Base-by-base conservation (phyloP, 176 grass and related monocot genomes). In the Dactylis glomerata region DNA sequence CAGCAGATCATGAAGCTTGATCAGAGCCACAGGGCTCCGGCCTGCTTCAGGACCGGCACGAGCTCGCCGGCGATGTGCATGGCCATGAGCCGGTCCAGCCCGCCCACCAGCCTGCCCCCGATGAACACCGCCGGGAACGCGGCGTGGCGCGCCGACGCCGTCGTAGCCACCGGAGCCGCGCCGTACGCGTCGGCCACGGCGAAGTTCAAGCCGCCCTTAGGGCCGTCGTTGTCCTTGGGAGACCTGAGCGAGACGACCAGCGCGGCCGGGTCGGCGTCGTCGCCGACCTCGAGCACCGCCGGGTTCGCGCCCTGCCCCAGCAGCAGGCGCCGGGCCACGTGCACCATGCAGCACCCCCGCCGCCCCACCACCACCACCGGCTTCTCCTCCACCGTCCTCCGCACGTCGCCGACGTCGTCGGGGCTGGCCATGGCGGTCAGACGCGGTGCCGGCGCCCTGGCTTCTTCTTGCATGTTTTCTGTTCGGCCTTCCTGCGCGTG, bases 11-110 rank as follows among this genome's bases (percentile, higher is more conserved):
- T 41, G 46, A 63, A 0, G 5, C 3, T 1, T 4, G 41, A 2
- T 90, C 83, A 95, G 58, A 95, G 93, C 93, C 93, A 95, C 26
- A 92, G 82, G 45, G 87, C 93, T 33, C 93, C 90, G 11, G 87
- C 93, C 85, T 92, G 82, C 62, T 95, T 92, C 77, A 95, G 51
- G 28, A 95, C 77, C 4, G 85, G 90, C 56, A 95, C 90, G 63
- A 95, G 88, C 20, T 91, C 91, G 10, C 93, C 90, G 69, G 89
- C 80, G 45, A 95, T 95, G 70, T 95, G 93, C 87, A 88, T 90
- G 5, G 93, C 46, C 93, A 95, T 95, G 56, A 95, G 90, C 37
- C 85, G 65, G 36, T 95, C 90, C 7, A 95, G 90, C 34, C 90
- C 93, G 30, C 90, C 92, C 2, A 95, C 78, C 40, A 95, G 79